Percentiles rank a stretch among this genome's conserved stretches.
phyloP scores from a whole-genome alignment of 345 rosid species.

The Salix viminalis region DNA sequence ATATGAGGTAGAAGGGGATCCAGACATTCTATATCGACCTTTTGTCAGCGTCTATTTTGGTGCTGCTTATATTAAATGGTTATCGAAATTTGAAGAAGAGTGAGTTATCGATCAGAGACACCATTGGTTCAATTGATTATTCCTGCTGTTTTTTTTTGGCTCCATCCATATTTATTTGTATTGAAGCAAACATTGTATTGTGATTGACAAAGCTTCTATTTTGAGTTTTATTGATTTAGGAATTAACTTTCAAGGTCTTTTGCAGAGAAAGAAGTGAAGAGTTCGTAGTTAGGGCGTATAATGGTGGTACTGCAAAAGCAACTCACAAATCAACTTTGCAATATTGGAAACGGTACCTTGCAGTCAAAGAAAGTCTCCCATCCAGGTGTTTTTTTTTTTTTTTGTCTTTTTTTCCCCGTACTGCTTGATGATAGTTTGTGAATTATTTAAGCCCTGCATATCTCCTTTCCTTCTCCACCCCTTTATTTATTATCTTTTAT shows the following conservation, averaged over 20 bases:
- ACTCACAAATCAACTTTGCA: constrained; percentile 79
- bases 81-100: constrained; percentile 64
- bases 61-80: constrained; percentile 81
- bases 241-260: constrained; percentile 18
- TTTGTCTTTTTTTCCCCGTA: neutral
- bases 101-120: constrained; percentile 26
- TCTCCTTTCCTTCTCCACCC: neutral
- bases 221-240: neutral
- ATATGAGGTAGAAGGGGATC: constrained; percentile 50
- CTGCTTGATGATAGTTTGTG: neutral
- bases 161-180: neutral
- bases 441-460: neutral
- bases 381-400: constrained; percentile 40
- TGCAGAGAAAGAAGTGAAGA: constrained; percentile 86
- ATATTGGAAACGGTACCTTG: constrained; percentile 74
- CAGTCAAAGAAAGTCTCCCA: constrained; percentile 74
- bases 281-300: constrained; percentile 76
- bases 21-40: constrained; percentile 72
- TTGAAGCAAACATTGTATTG: neutral
- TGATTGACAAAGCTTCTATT: neutral
- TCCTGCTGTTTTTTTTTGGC: neutral
- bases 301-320: constrained; percentile 76
- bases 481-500: neutral
- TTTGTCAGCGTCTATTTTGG: constrained; percentile 78
- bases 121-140: neutral